Conservation (phyloP, 2,329 filamentous ascomycete genomes). For the Bisporella sp. region DNA sequence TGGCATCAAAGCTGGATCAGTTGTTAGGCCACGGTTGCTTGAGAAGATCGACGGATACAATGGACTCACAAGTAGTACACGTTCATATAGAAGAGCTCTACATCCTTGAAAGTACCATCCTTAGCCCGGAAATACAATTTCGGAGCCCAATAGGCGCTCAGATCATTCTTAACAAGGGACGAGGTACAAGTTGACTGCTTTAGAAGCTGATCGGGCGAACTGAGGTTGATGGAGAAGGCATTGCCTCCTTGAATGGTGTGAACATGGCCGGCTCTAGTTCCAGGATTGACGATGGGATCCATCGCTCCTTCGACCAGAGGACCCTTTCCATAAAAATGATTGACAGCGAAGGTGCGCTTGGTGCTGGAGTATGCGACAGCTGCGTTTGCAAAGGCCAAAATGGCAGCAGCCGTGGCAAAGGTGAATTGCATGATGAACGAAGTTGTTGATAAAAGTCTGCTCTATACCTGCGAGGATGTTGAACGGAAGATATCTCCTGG, state of each 20-base stretch:
- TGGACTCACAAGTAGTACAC: conserved; percentile 65
- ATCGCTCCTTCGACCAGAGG: conserved; percentile 59
- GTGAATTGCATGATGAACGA: conserved; percentile 1
- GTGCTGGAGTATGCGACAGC: conserved; percentile 17
- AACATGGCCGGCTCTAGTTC: conserved; percentile 54
- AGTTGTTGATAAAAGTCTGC: neutral
- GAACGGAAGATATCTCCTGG: too few relatives aligned
- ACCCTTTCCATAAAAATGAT: conserved; percentile 61
- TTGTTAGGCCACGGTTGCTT: conserved; percentile 20
- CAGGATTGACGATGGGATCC: conserved; percentile 68
- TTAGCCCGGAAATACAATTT: conserved; percentile 64
- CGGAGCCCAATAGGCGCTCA: conserved; percentile 85
- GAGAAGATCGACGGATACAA: neutral
- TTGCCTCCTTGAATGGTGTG: conserved; percentile 69
- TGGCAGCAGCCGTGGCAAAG: neutral
- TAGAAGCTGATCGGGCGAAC: conserved; percentile 50
- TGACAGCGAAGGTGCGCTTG: conserved; percentile 55
- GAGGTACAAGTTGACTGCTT: conserved; percentile 65
- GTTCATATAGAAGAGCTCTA: conserved; percentile 61
- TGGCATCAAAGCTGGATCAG: conserved; percentile 45
- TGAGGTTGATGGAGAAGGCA: conserved; percentile 41
- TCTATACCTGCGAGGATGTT: too few relatives aligned
- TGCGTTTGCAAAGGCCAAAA: conserved; percentile 5
- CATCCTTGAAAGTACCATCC: conserved; percentile 53
- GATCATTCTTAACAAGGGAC: conserved; percentile 72